Evolutionary conservation across 2,329 filamentous ascomycete species (phyloP).

Genomic region (Sporothrix mexicana): DNA sequence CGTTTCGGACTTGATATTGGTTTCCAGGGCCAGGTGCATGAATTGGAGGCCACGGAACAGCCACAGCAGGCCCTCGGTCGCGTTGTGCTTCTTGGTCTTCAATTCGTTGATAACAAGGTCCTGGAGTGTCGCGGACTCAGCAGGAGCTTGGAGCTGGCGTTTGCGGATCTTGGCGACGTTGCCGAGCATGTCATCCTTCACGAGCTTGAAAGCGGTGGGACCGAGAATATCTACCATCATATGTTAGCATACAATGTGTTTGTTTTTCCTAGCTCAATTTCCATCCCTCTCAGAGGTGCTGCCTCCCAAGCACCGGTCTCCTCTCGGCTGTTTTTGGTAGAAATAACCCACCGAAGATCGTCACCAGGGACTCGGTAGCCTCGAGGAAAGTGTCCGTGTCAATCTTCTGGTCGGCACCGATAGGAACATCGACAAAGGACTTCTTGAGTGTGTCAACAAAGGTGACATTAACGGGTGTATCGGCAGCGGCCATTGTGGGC

Average conservation of each 20-base stretch:
- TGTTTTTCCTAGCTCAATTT: not conserved
- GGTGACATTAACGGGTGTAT: conserved; percentile 70
- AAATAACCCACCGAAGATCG: conserved; percentile 82
- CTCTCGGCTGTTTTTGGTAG: no score
- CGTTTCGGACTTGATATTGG: conserved; percentile 70
- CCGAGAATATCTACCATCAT: conserved; percentile 62
- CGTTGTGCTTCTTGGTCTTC: conserved; percentile 84
- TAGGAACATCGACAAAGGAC: conserved; percentile 82
- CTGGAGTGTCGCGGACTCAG: conserved; percentile 83
- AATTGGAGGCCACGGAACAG: conserved; percentile 90
- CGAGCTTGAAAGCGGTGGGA: conserved; percentile 80
- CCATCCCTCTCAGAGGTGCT: not conserved
- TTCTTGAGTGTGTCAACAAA: conserved; percentile 85
- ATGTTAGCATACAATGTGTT: no score
- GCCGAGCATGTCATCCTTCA: conserved; percentile 88
- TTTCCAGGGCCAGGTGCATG: conserved; percentile 80
- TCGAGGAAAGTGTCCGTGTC: conserved; percentile 87
- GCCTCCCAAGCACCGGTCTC: not conserved
- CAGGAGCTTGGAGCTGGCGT: conserved; percentile 76
- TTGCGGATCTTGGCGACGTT: conserved; percentile 97
- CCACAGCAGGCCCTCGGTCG: conserved; percentile 91
- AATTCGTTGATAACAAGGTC: conserved; percentile 85
- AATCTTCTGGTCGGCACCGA: conserved; percentile 78
- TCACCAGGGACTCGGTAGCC: conserved; percentile 83
- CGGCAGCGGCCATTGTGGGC: conserved; percentile 55